These are phyloP conservation scores for Nyssa sinensis DNA, from an alignment of 148 eudicot species.

Conservation along the genomic window DNA sequence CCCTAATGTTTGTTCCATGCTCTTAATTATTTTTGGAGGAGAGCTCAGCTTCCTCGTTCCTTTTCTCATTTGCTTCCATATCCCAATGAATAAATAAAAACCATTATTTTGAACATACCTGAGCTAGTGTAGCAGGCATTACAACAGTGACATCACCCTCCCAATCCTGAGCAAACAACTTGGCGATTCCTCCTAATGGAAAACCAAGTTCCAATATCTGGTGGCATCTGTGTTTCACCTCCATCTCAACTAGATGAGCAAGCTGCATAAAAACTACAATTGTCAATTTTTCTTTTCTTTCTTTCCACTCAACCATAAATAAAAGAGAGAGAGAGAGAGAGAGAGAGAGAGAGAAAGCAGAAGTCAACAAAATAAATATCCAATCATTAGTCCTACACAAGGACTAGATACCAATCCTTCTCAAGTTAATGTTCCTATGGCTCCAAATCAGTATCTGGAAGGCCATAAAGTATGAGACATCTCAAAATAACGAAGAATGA, in stretches of 20 bases:
- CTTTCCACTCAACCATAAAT: no score
- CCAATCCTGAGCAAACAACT: constrained; percentile 98
- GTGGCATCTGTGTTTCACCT: constrained; percentile 93
- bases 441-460: no score
- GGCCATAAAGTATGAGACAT: no score
- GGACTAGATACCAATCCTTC: no score
- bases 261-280: constrained; percentile 47
- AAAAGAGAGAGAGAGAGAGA: no score
- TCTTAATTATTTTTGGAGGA: not conserved
- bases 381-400: not conserved
- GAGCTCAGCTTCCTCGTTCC: not conserved
- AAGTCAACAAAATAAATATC: not conserved
- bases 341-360: no score
- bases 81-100: not conserved
- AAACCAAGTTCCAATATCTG: constrained; percentile 93
- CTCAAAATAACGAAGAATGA: not conserved
- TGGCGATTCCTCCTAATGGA: constrained; percentile 83
- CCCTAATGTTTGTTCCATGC: no score
- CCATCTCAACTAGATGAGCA: constrained; percentile 93
- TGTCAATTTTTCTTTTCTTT: constrained; percentile 6
- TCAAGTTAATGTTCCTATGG: no score
- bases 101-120: constrained; percentile 42
- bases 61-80: not conserved
- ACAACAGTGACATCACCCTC: constrained; percentile 98
- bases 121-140: constrained; percentile 97